Percentiles rank a stretch among this genome's conserved stretches.
Evolutionary conservation across 306 rosid species (phyloP).

Genomic region (Potentilla sterilis): DNA sequence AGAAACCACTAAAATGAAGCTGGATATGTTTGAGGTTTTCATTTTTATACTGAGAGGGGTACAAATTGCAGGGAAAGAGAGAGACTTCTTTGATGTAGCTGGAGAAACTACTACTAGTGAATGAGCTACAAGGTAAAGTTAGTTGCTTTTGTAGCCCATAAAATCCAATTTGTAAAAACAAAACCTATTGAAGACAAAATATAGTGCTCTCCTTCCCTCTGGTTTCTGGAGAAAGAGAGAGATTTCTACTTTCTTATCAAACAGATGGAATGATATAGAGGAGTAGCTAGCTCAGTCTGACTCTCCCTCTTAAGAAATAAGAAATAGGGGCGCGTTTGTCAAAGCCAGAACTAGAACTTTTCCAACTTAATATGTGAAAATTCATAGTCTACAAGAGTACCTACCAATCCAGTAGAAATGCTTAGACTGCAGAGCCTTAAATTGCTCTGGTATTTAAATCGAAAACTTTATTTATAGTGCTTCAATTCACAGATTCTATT

Average conservation of each 20-base stretch:
- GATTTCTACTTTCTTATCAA: constrained; percentile 15
- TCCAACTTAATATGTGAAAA: neutral
- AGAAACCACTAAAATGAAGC: neutral
- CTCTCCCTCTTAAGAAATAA: neutral
- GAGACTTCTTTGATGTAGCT: neutral
- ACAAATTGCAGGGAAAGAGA: constrained; percentile 13
- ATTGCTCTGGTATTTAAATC: neutral
- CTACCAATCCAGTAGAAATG: neutral
- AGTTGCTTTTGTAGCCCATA: neutral
- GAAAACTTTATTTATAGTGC: no score
- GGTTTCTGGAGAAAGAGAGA: neutral
- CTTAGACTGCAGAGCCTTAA: neutral
- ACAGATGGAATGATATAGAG: constrained; percentile 4
- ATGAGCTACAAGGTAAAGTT: neutral
- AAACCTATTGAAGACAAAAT: constrained; percentile 15
- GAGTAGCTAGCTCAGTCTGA: neutral
- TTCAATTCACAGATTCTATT: no score
- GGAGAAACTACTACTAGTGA: neutral
- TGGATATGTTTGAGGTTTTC: constrained; percentile 13
- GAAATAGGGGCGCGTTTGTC: neutral
- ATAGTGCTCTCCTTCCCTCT: neutral
- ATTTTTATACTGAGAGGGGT: constrained; percentile 1
- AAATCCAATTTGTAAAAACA: neutral
- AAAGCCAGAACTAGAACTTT: constrained; percentile 2
- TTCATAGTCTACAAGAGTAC: neutral